These are phyloP conservation scores for Starmerella stellata DNA, from an alignment of 805 yeast species.

Conservation along the genomic window DNA sequence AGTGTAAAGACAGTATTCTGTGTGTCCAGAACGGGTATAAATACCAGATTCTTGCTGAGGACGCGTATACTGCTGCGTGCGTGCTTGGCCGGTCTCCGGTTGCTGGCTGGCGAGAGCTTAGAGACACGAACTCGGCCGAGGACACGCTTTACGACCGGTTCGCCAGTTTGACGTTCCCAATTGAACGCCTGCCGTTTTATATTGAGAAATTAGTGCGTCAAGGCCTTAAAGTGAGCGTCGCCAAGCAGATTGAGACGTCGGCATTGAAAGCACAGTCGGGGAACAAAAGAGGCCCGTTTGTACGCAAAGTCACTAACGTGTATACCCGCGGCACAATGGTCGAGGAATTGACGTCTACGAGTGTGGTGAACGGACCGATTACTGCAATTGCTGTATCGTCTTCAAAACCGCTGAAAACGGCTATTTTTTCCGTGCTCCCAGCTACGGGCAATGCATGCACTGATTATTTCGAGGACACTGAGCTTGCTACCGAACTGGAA, in stretches of 20 bases:
- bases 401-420: slow-evolving; percentile 15
- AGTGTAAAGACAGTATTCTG: slow-evolving; percentile 48
- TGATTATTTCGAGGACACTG: slow-evolving; percentile 50
- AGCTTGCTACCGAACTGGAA: slow-evolving; percentile 42
- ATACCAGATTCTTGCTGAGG: slow-evolving; percentile 70
- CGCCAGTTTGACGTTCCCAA: slow-evolving; percentile 78
- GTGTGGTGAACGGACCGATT: slow-evolving; percentile 17
- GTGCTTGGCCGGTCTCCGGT: slow-evolving; percentile 39
- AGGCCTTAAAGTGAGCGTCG: slow-evolving; percentile 73
- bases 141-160: slow-evolving; percentile 39
- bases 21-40: slow-evolving; percentile 86
- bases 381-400: slow-evolving; percentile 13
- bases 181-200: slow-evolving; percentile 53
- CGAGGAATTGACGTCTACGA: slow-evolving; percentile 31
- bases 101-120: slow-evolving; percentile 45
- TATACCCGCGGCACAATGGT: slow-evolving; percentile 74
- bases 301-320: slow-evolving; percentile 47
- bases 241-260: slow-evolving; percentile 67
- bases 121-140: slow-evolving; percentile 30
- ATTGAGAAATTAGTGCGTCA: slow-evolving; percentile 49
- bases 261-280: slow-evolving; percentile 42
- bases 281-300: slow-evolving; percentile 42
- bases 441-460: slow-evolving; percentile 57
- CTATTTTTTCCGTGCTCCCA: slow-evolving; percentile 49
- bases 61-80: slow-evolving; percentile 53